Conservation (phyloP, 352 stramenopile genomes). For the Phytophthora tentaculata region DNA sequence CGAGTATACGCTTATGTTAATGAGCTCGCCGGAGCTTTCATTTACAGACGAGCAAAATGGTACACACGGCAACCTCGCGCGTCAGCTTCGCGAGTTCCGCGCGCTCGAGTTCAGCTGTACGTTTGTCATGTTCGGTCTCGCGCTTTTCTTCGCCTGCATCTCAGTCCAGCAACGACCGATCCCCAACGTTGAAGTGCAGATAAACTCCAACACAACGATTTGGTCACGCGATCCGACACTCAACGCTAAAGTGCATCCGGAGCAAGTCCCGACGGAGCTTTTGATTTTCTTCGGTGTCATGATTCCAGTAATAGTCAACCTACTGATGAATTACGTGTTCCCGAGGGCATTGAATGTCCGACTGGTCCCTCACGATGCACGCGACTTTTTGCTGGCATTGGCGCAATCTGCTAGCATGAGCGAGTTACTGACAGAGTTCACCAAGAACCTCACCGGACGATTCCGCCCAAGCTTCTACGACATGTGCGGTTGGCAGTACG, state of each 20-base stretch:
- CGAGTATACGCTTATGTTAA: conserved; percentile 38
- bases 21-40: conserved; percentile 11
- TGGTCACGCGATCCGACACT: conserved; percentile 59
- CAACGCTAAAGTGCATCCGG: conserved; percentile 45
- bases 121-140: conserved; percentile 52
- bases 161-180: conserved; percentile 56
- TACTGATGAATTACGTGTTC: conserved; percentile 65
- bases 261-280: conserved; percentile 57
- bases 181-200: conserved; percentile 48
- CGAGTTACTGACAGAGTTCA: conserved; percentile 72
- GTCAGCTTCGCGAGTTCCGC: conserved; percentile 39
- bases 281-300: conserved; percentile 40
- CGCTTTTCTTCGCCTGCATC: conserved; percentile 58
- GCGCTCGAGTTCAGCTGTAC: conserved; percentile 63
- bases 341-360: conserved; percentile 49
- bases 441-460: conserved; percentile 70
- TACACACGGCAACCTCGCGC: neutral
- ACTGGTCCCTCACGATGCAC: conserved; percentile 66
- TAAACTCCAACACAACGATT: conserved; percentile 45
- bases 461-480: conserved; percentile 79
- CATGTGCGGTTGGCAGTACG: conserved; percentile 80
- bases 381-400: conserved; percentile 71
- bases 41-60: conserved; percentile 6
- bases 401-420: conserved; percentile 54
- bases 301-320: conserved; percentile 52